A percentile compares a stretch with the other conserved stretches of the same genome.
phyloP scores from a whole-genome alignment of 306 rosid species.

The Castanea crenata region DNA sequence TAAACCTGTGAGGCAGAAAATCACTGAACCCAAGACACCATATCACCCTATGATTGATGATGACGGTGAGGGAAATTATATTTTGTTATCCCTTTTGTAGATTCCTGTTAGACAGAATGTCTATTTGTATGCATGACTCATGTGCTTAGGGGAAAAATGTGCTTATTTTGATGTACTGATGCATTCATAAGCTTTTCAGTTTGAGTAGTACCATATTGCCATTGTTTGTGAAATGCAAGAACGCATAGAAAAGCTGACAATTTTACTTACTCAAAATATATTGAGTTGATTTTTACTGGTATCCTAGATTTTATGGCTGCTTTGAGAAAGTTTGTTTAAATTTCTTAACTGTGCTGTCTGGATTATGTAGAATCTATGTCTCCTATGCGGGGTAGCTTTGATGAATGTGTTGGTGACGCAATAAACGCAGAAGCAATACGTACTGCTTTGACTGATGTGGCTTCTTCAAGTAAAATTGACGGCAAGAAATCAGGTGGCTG shows the following conservation, averaged over 20 bases:
- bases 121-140: not conserved
- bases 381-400: conserved; percentile 64
- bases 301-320: not conserved
- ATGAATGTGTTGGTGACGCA: conserved; percentile 51
- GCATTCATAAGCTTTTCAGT: not conserved
- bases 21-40: conserved; percentile 98
- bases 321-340: conserved; percentile 3
- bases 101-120: conserved; percentile 19
- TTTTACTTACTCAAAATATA: too few species aligned
- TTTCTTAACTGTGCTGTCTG: conserved; percentile 11
- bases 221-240: not conserved
- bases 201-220: not conserved
- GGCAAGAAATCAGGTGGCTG: conserved; percentile 58
- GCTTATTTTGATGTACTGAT: not conserved
- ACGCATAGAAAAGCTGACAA: not conserved
- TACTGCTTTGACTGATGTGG: conserved; percentile 73
- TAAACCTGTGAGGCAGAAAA: conserved; percentile 98
- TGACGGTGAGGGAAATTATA: conserved; percentile 47
- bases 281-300: not conserved
- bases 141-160: not conserved
- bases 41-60: conserved; percentile 94
- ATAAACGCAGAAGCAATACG: conserved; percentile 77
- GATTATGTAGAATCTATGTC: conserved; percentile 65
- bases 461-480: conserved; percentile 64
- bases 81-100: conserved; percentile 5